Evolutionary conservation across 2,329 filamentous ascomycete species (phyloP), one percentile per base, ranked within the genome.

Genomic region (Emericellopsis cladophorae): DNA sequence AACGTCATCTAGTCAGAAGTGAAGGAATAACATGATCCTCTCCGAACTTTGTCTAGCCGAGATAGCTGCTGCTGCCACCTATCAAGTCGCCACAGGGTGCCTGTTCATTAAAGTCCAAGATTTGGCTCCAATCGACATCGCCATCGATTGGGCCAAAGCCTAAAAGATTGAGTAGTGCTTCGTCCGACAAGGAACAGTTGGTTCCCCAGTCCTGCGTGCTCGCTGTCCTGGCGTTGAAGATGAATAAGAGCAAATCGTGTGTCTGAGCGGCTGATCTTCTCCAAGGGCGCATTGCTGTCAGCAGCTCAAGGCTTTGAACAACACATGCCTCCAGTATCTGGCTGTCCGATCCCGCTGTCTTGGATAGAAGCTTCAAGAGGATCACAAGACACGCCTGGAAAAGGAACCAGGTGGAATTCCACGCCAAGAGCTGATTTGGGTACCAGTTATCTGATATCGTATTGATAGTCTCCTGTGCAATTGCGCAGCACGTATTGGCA

Each of bases 371-470:
- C 22, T 8, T 15, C 14, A 40, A 22, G 7, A 40, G 23, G 15
- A 40, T n/a, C 7, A 40, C 39, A 16, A 40, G 32, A 36, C 14
- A 21, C 15, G 39, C 39, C 32, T 40, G 39, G 39, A 40, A 40
- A 2, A 40, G 18, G 14, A 35, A 40, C 39, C 39, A 40, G 14
- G 31, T 22, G 6, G 15, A 34, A 26, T 40, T 34, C 39, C 39
- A 40, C 4, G 31, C 39, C 18, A 40, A n/a, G 2, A 36, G 14
- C 31, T 40, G 39, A 15, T 40, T 40, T 11, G 39, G 39, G 31
- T 40, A 40, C 39, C 39, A 40, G 2, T 36, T 34, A 4, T 14
- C 16, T n/a, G 22, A 10, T 15, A 40, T 40, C 6, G 23, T 14
- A 5, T 36, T 14, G 14, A 40, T 36, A 14, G 39, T 35, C 14